Evolutionary conservation across 2,329 filamentous ascomycete species (phyloP).

Genomic region (Penicillium sp.): DNA sequence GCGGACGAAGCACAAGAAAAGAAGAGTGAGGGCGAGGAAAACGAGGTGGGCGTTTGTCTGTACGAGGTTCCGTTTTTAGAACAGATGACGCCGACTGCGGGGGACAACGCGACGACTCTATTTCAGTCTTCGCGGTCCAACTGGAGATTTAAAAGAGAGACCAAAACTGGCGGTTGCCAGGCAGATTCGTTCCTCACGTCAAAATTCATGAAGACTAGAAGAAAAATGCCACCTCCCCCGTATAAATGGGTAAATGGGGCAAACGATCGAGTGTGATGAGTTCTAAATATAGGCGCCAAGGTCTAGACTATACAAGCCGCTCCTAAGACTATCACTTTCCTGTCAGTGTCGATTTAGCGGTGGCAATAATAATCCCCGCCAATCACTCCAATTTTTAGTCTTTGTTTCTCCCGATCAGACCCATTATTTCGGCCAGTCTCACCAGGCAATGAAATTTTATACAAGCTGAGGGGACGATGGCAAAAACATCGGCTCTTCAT

Average conservation of each 20-base stretch:
- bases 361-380: neutral
- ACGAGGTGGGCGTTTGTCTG: conserved; percentile 4
- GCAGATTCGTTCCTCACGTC: conserved; percentile 1
- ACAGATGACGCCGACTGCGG: conserved; percentile 4
- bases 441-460: neutral
- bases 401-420: neutral
- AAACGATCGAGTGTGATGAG: neutral
- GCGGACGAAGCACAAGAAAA: neutral
- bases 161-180: neutral
- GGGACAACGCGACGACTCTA: neutral
- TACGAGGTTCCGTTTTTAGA: conserved; percentile 10
- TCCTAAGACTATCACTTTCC: conserved; percentile 1
- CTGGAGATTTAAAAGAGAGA: neutral
- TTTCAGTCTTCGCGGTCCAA: neutral
- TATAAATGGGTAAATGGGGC: conserved; percentile 1
- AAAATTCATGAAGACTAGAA: neutral
- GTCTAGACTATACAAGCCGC: conserved; percentile 9
- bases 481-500: neutral
- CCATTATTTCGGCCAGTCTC: neutral
- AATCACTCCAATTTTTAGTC: neutral
- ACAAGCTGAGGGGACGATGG: neutral
- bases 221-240: neutral
- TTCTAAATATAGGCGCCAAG: conserved; percentile 8
- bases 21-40: neutral
- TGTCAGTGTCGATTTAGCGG: neutral